These are phyloP conservation scores for Mortierella antarctica DNA, from an alignment of 192 early-diverging fungal genomes.

Conservation along the genomic window DNA sequence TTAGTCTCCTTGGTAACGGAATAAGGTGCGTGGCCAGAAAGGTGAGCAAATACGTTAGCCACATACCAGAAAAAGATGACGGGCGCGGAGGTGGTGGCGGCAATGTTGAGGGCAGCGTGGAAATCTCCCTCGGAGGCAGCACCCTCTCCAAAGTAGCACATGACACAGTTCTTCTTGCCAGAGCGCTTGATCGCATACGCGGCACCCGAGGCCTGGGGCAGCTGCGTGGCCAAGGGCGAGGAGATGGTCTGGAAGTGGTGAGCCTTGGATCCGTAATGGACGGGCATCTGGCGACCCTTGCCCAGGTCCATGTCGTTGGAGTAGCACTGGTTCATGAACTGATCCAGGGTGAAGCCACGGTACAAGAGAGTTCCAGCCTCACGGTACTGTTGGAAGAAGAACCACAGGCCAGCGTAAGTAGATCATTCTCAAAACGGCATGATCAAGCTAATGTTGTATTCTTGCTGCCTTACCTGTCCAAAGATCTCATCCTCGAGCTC, in stretches of 20 bases:
- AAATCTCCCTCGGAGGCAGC: constrained; percentile 98
- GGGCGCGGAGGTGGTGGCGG: constrained; percentile 89
- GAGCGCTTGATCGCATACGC: constrained; percentile 93
- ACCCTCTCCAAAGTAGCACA: constrained; percentile 99
- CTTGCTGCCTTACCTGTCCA: constrained; percentile 73
- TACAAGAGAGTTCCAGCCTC: constrained; percentile 95
- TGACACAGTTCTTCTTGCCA: constrained; percentile 79
- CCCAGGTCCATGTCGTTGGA: constrained; percentile 88
- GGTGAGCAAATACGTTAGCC: constrained; percentile 2
- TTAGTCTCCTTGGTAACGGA: not conserved
- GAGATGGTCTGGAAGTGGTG: constrained; percentile 97
- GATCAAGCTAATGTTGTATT: too few relatives aligned
- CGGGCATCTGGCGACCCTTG: constrained; percentile 99
- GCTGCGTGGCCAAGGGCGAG: constrained; percentile 94
- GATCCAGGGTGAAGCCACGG: constrained; percentile 92
- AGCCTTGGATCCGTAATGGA: constrained; percentile 91
- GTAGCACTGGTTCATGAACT: constrained; percentile 98
- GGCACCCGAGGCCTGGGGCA: constrained; percentile 97
- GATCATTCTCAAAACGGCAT: constrained; percentile 1
- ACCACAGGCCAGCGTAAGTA: not conserved
- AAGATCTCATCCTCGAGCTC: constrained; percentile 89
- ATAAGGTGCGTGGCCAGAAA: not conserved
- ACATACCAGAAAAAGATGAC: constrained; percentile 92
- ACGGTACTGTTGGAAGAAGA: constrained; percentile 76
- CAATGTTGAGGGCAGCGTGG: constrained; percentile 98